These are phyloP conservation scores for Talaromyces albobiverticillius DNA, from an alignment of 2,329 filamentous ascomycete genomes.

Conservation along the genomic window DNA sequence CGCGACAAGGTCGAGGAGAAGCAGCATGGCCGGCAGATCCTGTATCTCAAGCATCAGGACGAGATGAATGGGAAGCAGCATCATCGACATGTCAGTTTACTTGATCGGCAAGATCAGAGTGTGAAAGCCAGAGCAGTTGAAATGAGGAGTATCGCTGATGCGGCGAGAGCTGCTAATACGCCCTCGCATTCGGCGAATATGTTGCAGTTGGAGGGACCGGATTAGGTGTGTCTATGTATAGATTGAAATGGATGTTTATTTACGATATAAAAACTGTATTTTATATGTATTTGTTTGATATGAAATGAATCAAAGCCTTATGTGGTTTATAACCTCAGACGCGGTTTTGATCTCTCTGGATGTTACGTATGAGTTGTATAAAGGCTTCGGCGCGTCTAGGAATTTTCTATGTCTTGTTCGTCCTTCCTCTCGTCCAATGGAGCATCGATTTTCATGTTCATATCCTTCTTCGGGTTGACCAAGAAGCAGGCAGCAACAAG, in stretches of 20 bases:
- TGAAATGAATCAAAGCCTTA: too few species aligned
- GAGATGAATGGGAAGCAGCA: conserved; percentile 1
- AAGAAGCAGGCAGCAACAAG: background rate
- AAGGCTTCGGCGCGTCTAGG: too few species aligned
- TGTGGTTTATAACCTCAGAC: too few species aligned
- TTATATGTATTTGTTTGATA: too few species aligned
- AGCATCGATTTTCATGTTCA: background rate
- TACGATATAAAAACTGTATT: too few species aligned
- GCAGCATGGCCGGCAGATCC: conserved; percentile 1
- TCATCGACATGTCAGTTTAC: background rate
- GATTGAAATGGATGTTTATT: too few species aligned
- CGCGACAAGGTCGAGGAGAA: conserved; percentile 4
- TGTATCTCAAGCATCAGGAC: background rate
- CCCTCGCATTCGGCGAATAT: background rate
- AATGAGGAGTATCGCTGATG: background rate
- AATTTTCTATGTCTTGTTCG: too few species aligned
- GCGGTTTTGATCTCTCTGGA: too few species aligned
- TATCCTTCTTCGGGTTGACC: background rate
- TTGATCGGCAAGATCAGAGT: conserved; percentile 2
- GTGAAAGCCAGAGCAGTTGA: conserved; percentile 2
- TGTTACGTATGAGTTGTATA: too few species aligned
- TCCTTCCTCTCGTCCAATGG: background rate
- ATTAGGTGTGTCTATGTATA: background rate
- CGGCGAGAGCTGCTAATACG: background rate
- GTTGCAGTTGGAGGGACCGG: background rate